A percentile compares a stretch with the other conserved stretches of the same genome.
Evolutionary conservation across 805 yeast species (phyloP).

Genomic region (Yamadazyma philogaea): DNA sequence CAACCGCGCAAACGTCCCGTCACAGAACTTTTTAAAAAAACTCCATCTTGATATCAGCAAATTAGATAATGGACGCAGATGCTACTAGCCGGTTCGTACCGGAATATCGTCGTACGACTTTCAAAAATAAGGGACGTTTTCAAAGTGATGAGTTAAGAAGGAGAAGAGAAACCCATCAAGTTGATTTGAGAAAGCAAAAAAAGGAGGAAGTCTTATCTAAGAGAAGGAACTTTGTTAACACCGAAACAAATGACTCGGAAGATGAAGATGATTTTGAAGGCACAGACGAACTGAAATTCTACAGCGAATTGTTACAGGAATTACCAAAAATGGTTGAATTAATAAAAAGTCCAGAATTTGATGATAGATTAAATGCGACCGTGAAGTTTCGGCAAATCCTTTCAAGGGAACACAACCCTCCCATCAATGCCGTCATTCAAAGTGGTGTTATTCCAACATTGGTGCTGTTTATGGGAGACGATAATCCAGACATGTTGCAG

Average conservation of each 20-base stretch:
- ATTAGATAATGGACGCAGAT: conserved; percentile 61
- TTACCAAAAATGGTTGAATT: conserved; percentile 83
- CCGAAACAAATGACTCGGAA: conserved; percentile 37
- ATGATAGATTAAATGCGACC: conserved; percentile 82
- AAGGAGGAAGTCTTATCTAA: conserved; percentile 93
- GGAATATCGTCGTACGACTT: conserved; percentile 94
- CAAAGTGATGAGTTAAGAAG: conserved; percentile 95
- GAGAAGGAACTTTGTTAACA: conserved; percentile 71
- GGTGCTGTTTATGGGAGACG: conserved; percentile 73
- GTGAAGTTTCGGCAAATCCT: conserved; percentile 89
- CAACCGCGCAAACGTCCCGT: conserved; percentile 8
- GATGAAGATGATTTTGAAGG: conserved; percentile 33
- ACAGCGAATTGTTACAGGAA: conserved; percentile 49
- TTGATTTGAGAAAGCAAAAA: conserved; percentile 92
- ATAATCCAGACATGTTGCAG: conserved; percentile 83
- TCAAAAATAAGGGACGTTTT: conserved; percentile 91
- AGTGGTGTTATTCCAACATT: conserved; percentile 91
- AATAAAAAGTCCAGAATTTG: conserved; percentile 71
- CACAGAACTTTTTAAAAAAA: background rate
- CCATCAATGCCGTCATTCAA: conserved; percentile 88
- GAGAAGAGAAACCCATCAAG: conserved; percentile 96
- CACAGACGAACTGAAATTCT: conserved; percentile 39
- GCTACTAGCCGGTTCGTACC: conserved; percentile 85
- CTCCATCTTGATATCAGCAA: conserved; percentile 5
- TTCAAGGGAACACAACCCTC: conserved; percentile 93